These are phyloP conservation scores for Glebionis coronaria DNA, from an alignment of 129 eudicot species.

Conservation along the genomic window DNA sequence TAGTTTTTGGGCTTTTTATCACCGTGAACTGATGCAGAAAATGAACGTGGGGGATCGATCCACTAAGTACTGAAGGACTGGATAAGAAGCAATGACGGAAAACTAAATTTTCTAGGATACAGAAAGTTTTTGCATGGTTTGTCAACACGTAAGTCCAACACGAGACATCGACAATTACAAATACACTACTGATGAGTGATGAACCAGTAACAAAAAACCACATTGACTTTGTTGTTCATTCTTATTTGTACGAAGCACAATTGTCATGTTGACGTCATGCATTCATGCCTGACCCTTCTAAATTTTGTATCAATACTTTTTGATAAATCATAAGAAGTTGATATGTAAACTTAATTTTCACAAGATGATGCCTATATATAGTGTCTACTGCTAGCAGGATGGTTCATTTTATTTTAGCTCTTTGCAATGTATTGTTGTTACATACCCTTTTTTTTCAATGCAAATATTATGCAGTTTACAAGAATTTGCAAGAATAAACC, in stretches of 20 bases:
- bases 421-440: no score
- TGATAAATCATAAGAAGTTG: no score
- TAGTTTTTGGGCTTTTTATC: neutral
- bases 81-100: constrained; percentile 70
- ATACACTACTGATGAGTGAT: neutral
- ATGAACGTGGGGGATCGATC: constrained; percentile 60
- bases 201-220: neutral
- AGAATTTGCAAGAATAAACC: no score
- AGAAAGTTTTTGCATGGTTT: no score
- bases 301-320: neutral
- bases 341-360: no score
- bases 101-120: constrained; percentile 49
- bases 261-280: neutral
- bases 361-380: no score
- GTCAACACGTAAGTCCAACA: no score
- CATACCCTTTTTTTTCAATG: no score
- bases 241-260: neutral
- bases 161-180: no score
- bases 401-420: no score
- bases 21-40: constrained; percentile 43
- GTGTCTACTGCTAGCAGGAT: no score
- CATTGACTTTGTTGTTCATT: constrained; percentile 14
- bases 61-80: constrained; percentile 73
- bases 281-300: neutral
- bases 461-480: no score